Evolutionary conservation across 1,284 basidiomycete species (phyloP), one percentile per base, ranked within the genome.

Genomic region (Lentinus polychrous): DNA sequence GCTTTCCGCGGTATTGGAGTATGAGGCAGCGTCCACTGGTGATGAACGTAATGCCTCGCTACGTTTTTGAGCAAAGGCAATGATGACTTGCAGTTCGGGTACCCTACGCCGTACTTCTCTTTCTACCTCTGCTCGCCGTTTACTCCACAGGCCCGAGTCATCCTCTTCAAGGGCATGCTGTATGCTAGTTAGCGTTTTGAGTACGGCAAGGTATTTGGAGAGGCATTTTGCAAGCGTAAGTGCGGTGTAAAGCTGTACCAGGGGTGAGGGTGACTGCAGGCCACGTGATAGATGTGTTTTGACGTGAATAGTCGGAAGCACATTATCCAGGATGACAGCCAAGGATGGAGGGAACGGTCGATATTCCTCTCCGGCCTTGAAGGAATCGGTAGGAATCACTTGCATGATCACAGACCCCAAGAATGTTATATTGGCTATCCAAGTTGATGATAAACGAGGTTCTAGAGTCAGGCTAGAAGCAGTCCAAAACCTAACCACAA

Each of bases 371-470:
- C 69, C 50, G 92, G 74, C 8, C 68, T 71, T 1, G 70, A 62
- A 1, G 92, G 71, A 0, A 87, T 81, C 0, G 92, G 91, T 7
- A 93, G 90, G 93, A 0, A 92, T 67, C 0, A 86, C 80, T 0
- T 93, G 74, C 0, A 86, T 85, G 41, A 95, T 74, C 31, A 94
- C 76, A 2, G 78, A 72, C 0, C 85, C 87, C 36, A 92, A 76
- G 60, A 93, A 89, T 2, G 90, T 76, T 51, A 94, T 81, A 47
- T 92, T 94, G 1, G 86, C 81, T 27, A 96, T 81, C 93, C 93
- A 97, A 58, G 86, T 83, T 0, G 90, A 89, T 5, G 88, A 88
- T 0, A 94, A 76, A 1, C 90, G 79, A 0, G 94, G 92, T 55
- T 97, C 94, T 6, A 96, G 73, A 0, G 86, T 86, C 18, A 93